These are phyloP conservation scores for Umbelopsis sp. DNA, from an alignment of 371 early-diverging fungal species.

Conservation along the genomic window DNA sequence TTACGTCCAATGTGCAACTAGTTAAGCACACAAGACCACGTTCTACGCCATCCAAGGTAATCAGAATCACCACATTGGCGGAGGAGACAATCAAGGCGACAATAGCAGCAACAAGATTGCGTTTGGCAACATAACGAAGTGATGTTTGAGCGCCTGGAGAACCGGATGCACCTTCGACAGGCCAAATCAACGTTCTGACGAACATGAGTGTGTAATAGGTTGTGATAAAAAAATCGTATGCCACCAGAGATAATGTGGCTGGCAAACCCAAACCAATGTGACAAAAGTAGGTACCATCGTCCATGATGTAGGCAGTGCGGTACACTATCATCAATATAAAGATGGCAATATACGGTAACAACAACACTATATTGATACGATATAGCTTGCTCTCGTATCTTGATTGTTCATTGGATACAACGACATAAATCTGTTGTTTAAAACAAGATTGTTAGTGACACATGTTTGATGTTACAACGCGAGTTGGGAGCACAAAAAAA, in stretches of 20 bases:
- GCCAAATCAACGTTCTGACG: constrained; percentile 46
- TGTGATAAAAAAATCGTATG: constrained; percentile 50
- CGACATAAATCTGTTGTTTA: neutral
- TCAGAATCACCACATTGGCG: constrained; percentile 43
- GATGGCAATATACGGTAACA: constrained; percentile 47
- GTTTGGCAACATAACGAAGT: constrained; percentile 52
- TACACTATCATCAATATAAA: constrained; percentile 46
- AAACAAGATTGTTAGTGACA: neutral
- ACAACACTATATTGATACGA: constrained; percentile 41
- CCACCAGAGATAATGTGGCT: constrained; percentile 49
- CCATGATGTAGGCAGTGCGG: constrained; percentile 30
- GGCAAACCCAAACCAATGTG: constrained; percentile 44
- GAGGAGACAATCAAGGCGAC: constrained; percentile 38
- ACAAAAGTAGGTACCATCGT: constrained; percentile 44
- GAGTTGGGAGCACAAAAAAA: neutral
- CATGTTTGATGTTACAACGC: neutral
- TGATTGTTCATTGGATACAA: neutral
- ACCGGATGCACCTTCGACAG: constrained; percentile 27
- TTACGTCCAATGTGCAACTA: constrained; percentile 60
- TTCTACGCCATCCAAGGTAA: constrained; percentile 34
- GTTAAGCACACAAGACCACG: constrained; percentile 58
- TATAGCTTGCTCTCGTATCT: constrained; percentile 33
- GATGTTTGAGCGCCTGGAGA: constrained; percentile 37
- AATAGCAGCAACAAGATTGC: constrained; percentile 46
- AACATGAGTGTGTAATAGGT: constrained; percentile 43